phyloP scores from a whole-genome alignment of 768 basidiomycete species.

The Fomitopsis pulvina region DNA sequence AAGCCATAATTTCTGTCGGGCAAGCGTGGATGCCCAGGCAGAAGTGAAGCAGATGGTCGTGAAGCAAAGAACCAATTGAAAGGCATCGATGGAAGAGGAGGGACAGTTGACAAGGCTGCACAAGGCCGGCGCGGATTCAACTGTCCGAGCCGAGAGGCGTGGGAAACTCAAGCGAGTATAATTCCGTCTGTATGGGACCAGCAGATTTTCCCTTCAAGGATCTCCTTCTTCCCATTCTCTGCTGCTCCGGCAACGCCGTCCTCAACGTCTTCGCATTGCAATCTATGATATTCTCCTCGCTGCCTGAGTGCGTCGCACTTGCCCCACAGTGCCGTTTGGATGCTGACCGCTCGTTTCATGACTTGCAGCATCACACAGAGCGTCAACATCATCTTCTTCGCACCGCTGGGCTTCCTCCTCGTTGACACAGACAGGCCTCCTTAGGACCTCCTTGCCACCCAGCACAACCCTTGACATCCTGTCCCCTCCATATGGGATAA shows the following conservation, averaged over 20 bases:
- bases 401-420: slow-evolving; percentile 49
- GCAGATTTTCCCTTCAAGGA: slow-evolving; percentile 4
- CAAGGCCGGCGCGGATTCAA: background rate
- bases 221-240: background rate
- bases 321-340: background rate
- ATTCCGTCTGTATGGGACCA: background rate
- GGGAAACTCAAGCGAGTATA: background rate
- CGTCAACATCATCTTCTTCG: slow-evolving; percentile 51
- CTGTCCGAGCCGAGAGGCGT: background rate
- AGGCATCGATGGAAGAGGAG: background rate
- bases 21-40: background rate
- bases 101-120: no score
- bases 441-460: slow-evolving; percentile 36
- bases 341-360: background rate
- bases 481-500: slow-evolving; percentile 33
- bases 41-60: background rate
- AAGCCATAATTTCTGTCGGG: no score
- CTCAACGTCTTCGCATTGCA: background rate
- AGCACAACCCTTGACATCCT: slow-evolving; percentile 15
- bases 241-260: background rate
- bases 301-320: slow-evolving; percentile 7
- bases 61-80: background rate
- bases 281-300: slow-evolving; percentile 13
- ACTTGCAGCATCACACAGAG: slow-evolving; percentile 18
- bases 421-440: slow-evolving; percentile 75